Percentiles rank a stretch among this genome's conserved stretches.
Conservation (phyloP, 768 basidiomycete species). For the Rhodotorula kratochvilovae region DNA sequence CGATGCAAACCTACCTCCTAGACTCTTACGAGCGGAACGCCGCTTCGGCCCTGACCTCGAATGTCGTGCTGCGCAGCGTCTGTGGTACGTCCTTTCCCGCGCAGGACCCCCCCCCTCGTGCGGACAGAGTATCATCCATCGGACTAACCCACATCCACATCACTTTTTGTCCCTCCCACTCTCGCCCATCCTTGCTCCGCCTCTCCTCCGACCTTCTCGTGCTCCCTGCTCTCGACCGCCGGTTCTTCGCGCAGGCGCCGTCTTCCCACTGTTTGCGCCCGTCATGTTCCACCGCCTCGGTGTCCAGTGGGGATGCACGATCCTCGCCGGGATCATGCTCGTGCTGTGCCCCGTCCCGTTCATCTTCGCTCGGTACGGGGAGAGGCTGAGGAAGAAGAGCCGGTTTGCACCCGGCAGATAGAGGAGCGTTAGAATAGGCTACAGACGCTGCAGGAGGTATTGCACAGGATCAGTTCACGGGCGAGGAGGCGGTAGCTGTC, state of each 20-base stretch:
- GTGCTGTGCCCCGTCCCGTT: conserved; percentile 23
- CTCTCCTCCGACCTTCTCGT: no score
- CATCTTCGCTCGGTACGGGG: conserved; percentile 15
- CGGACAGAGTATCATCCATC: no score
- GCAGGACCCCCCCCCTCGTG: no score
- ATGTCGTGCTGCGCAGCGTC: conserved; percentile 6
- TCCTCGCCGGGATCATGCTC: conserved; percentile 23
- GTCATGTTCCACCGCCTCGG: conserved; percentile 22
- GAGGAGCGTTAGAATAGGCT: no score
- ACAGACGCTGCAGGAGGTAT: no score
- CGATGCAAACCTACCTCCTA: conserved; percentile 27
- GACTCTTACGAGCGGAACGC: conserved; percentile 27
- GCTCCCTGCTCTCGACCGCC: not conserved
- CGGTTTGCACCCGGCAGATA: not conserved
- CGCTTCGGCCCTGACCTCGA: conserved; percentile 7
- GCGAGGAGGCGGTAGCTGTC: no score
- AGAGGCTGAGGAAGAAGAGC: not conserved
- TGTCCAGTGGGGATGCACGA: conserved; percentile 7
- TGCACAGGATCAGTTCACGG: no score
- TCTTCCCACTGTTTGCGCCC: conserved; percentile 26
- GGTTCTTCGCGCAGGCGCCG: conserved; percentile 1
- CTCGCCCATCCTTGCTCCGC: no score
- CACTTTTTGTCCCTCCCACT: no score
- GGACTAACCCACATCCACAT: no score
- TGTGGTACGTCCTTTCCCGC: not conserved